phyloP scores from a whole-genome alignment of 2,329 filamentous ascomycete species.

The Pseudocercospora fuligena region DNA sequence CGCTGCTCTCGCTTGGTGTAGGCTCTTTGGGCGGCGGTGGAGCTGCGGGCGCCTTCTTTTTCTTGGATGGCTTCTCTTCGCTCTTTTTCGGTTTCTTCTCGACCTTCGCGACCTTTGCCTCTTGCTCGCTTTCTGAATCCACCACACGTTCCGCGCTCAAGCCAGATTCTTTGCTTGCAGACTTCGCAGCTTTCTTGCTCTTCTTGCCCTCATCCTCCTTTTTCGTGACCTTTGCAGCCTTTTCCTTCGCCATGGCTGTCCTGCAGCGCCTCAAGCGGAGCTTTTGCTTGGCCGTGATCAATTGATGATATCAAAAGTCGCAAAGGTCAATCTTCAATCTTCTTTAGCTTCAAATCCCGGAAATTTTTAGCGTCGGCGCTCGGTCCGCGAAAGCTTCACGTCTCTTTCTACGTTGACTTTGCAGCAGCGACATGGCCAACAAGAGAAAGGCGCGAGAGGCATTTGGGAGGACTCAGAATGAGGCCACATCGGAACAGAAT shows the following conservation, averaged over 20 bases:
- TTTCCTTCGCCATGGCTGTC: slow-evolving; percentile 22
- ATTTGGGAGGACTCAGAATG: slow-evolving; percentile 31
- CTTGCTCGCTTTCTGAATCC: slow-evolving; percentile 44
- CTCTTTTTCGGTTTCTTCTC: slow-evolving; percentile 5
- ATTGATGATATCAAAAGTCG: neutral
- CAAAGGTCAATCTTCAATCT: slow-evolving; percentile 6
- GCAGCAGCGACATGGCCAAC: slow-evolving; percentile 31
- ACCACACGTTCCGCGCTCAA: slow-evolving; percentile 31
- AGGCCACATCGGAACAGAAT: neutral
- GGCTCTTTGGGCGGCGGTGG: slow-evolving; percentile 13
- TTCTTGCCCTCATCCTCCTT: slow-evolving; percentile 27
- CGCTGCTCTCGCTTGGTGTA: slow-evolving; percentile 19
- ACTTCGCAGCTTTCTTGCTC: slow-evolving; percentile 19
- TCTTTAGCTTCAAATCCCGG: neutral
- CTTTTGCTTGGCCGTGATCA: neutral
- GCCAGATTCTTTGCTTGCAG: slow-evolving; percentile 17
- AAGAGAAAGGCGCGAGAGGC: slow-evolving; percentile 43
- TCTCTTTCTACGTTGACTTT: neutral
- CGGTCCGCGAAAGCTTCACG: neutral
- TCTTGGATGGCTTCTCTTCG: slow-evolving; percentile 2
- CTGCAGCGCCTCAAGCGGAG: neutral
- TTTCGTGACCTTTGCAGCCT: slow-evolving; percentile 11
- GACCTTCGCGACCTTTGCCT: slow-evolving; percentile 21
- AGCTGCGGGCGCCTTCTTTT: slow-evolving; percentile 8
- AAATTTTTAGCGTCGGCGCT: slow-evolving; percentile 1